These are phyloP conservation scores for Fusarium sulawesiense DNA, from an alignment of 2,329 filamentous ascomycete species.

Conservation along the genomic window DNA sequence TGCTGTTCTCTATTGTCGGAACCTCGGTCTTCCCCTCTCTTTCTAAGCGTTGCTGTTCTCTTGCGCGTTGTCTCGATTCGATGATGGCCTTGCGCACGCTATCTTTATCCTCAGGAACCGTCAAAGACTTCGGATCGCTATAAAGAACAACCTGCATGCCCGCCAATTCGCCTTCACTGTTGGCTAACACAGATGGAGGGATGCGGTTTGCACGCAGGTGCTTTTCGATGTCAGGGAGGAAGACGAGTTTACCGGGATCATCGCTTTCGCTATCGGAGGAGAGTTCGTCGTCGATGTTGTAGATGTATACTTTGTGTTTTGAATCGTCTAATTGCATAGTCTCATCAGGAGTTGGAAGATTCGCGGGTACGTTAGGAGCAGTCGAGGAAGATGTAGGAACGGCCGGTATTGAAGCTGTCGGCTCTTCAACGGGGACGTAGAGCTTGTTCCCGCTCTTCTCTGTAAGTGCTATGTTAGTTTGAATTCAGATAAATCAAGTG, in stretches of 20 bases:
- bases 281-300: constrained; percentile 89
- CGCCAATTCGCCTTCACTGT: constrained; percentile 65
- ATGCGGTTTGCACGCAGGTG: constrained; percentile 79
- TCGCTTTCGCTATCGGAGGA: constrained; percentile 61
- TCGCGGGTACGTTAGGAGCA: constrained; percentile 17
- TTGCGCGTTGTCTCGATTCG: constrained; percentile 76
- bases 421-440: constrained; percentile 72
- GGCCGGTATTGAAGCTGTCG: constrained; percentile 37
- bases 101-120: constrained; percentile 78
- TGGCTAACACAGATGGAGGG: constrained; percentile 71
- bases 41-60: constrained; percentile 66
- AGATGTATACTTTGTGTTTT: constrained; percentile 88
- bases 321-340: constrained; percentile 88
- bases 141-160: constrained; percentile 86
- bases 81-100: constrained; percentile 85
- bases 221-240: constrained; percentile 87
- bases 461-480: constrained; percentile 47
- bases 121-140: constrained; percentile 79
- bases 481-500: background rate
- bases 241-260: constrained; percentile 72
- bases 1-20: constrained; percentile 15
- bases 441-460: constrained; percentile 72
- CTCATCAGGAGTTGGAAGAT: constrained; percentile 58
- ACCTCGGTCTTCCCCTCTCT: constrained; percentile 42
- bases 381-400: constrained; percentile 24